A percentile compares a stretch with the other conserved stretches of the same genome.
These are phyloP conservation scores for Lumnitzera racemosa DNA, from an alignment of 345 rosid species.

Conservation along the genomic window DNA sequence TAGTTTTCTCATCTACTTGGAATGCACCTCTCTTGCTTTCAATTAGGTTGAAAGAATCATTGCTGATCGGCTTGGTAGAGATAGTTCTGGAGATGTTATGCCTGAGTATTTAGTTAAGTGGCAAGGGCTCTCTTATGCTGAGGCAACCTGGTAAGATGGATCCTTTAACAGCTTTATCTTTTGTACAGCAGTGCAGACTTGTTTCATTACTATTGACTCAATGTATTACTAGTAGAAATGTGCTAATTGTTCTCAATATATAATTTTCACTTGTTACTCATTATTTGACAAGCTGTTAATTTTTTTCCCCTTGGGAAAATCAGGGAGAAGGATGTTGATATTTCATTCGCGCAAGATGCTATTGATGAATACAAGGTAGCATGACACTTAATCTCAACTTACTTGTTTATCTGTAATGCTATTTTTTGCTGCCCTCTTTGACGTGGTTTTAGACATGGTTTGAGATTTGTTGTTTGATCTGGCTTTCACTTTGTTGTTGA, in stretches of 20 bases:
- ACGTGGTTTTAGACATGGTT: neutral
- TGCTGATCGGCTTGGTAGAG: conserved; percentile 77
- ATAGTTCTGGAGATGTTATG: conserved; percentile 57
- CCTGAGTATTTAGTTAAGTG: conserved; percentile 97
- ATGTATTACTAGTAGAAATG: too few relatives aligned
- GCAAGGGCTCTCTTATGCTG: conserved; percentile 99
- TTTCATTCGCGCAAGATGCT: conserved; percentile 86
- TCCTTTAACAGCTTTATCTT: neutral
- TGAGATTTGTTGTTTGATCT: neutral
- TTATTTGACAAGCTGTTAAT: too few relatives aligned
- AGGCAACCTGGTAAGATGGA: conserved; percentile 81
- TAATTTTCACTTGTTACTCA: too few relatives aligned
- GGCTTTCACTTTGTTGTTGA: too few relatives aligned
- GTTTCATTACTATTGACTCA: too few relatives aligned
- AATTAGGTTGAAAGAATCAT: conserved; percentile 91
- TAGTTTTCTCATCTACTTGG: conserved; percentile 8
- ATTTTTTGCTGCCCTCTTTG: neutral
- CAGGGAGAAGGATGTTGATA: conserved; percentile 96
- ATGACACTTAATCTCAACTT: conserved; percentile 7
- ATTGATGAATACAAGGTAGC: conserved; percentile 92
- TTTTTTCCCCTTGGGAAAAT: conserved; percentile 10
- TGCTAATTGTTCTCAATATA: too few relatives aligned
- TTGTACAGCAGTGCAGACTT: too few relatives aligned
- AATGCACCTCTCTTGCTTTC: conserved; percentile 11
- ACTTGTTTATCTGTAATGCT: neutral